Evolutionary conservation across 192 early-diverging fungal genomes (phyloP), one percentile per base, ranked within the genome.

Genomic region (Mortierella antarctica): DNA sequence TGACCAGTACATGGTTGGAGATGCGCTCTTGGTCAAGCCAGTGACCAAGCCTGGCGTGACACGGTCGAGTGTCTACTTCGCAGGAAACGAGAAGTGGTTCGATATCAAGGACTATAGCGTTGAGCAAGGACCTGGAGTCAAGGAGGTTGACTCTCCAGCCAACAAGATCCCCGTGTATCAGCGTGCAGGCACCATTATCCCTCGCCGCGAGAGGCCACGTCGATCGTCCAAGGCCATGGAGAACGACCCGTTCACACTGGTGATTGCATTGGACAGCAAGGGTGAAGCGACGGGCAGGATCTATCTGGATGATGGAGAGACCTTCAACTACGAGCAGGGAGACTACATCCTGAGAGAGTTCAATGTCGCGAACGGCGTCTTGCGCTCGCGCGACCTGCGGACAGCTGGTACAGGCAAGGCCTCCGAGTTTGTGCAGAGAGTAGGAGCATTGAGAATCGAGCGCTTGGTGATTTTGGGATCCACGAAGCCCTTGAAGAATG

Each of bases 221-320:
- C 88, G 96, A 17, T 91, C 93, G 18, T 95, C 96, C 6, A 70
- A 83, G 23, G 88, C 94, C 5, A 95, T 95, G 92, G 75, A 82
- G 40, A 86, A 87, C 50, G 98, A 99, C 74, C 98, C 98, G 0
- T 94, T 95, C 72, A 99, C 97, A 11, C 83, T 99, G 14, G 76
- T 96, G 39, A 89, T 99, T 49, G 94, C 93, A 8, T 58, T 97
- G 44, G 88, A 93, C 70, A 84, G 76, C 13, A 62, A 86, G 80
- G 91, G 90, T 10, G 78, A 88, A 20, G 95, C 98, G 7, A 59
- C 69, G 5, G 98, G 97, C 23, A 61, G 63, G n/a, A 71, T 99
- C 18, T 98, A 98, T 71, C 72, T 94, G 54, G 98, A 99, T 82
- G 98, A 99, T 71, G 98, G 96, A 11, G 87, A 93, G 57, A 85